These are phyloP conservation scores for Chytriomyces sp. DNA, from an alignment of 192 early-diverging fungal genomes.

Conservation along the genomic window DNA sequence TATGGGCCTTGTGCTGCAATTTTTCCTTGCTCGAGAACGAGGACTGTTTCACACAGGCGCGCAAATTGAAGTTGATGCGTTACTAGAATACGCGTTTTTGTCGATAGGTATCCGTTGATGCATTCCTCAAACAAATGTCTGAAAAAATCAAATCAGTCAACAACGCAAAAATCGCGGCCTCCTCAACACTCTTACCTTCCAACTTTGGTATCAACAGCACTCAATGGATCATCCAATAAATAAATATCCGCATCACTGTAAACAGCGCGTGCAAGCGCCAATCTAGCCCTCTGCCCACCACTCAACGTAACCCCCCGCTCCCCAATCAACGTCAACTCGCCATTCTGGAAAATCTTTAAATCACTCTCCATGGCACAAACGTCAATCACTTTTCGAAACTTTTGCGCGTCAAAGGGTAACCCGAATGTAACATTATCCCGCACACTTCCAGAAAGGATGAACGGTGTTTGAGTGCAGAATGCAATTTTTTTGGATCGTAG, in stretches of 20 bases:
- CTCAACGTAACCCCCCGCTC: slow-evolving; percentile 43
- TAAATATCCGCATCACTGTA: slow-evolving; percentile 52
- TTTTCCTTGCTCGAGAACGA: slow-evolving; percentile 34
- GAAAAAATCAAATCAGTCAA: not conserved
- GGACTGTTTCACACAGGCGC: slow-evolving; percentile 3
- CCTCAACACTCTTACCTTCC: slow-evolving; percentile 15
- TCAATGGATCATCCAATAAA: slow-evolving; percentile 57
- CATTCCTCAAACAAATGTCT: slow-evolving; percentile 52
- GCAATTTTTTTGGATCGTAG: slow-evolving; percentile 40
- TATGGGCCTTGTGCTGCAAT: slow-evolving; percentile 31
- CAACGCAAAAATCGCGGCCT: no score
- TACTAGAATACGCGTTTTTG: slow-evolving; percentile 25
- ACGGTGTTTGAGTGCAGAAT: slow-evolving; percentile 51
- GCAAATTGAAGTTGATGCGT: slow-evolving; percentile 41
- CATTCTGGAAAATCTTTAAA: slow-evolving; percentile 37
- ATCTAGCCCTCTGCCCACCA: slow-evolving; percentile 56
- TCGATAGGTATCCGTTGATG: slow-evolving; percentile 41
- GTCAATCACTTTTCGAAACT: slow-evolving; percentile 46
- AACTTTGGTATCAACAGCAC: slow-evolving; percentile 55
- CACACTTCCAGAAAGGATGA: slow-evolving; percentile 49
- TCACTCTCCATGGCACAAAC: slow-evolving; percentile 55
- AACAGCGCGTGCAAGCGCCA: slow-evolving; percentile 54
- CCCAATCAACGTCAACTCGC: slow-evolving; percentile 46
- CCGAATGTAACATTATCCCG: slow-evolving; percentile 58
- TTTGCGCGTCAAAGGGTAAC: slow-evolving; percentile 29